A percentile compares a stretch with the other conserved stretches of the same genome.
These are phyloP conservation scores for Rubroboletus pulcherrimus DNA, from an alignment of 768 basidiomycete species.

Conservation along the genomic window DNA sequence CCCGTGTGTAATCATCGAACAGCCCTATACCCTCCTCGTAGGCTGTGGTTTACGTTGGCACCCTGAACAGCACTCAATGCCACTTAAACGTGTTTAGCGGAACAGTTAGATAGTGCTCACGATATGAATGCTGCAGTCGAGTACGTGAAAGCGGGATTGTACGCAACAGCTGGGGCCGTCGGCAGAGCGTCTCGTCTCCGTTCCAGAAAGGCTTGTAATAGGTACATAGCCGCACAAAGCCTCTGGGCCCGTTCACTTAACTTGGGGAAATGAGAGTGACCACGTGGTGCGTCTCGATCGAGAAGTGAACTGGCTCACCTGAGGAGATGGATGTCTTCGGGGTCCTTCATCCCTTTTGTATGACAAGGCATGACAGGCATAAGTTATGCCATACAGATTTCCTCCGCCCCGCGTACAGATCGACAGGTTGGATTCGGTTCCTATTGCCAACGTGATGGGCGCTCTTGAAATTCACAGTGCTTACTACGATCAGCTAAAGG, in stretches of 20 bases:
- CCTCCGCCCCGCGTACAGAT: constrained; percentile 17
- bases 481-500: constrained; percentile 2
- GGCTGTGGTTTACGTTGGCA: constrained; percentile 31
- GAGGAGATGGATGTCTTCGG: constrained; percentile 13
- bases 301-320: constrained; percentile 24
- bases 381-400: background rate
- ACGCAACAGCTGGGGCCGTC: constrained; percentile 17
- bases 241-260: constrained; percentile 2
- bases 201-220: constrained; percentile 13
- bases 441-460: constrained; percentile 19
- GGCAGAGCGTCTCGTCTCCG: constrained; percentile 23
- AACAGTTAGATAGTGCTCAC: constrained; percentile 8
- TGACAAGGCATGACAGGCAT: background rate
- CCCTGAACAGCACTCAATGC: constrained; percentile 23
- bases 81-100: constrained; percentile 20
- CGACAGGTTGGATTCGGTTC: constrained; percentile 10
- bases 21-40: constrained; percentile 20
- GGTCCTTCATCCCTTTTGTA: constrained; percentile 18
- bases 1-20: constrained; percentile 18
- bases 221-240: constrained; percentile 9
- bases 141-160: constrained; percentile 28
- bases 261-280: background rate
- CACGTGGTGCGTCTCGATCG: constrained; percentile 15
- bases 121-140: constrained; percentile 21
- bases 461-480: constrained; percentile 6